Evolutionary conservation across 1,284 basidiomycete species (phyloP), one percentile per base, ranked within the genome.

Genomic region (Moesziomyces globuligerus): DNA sequence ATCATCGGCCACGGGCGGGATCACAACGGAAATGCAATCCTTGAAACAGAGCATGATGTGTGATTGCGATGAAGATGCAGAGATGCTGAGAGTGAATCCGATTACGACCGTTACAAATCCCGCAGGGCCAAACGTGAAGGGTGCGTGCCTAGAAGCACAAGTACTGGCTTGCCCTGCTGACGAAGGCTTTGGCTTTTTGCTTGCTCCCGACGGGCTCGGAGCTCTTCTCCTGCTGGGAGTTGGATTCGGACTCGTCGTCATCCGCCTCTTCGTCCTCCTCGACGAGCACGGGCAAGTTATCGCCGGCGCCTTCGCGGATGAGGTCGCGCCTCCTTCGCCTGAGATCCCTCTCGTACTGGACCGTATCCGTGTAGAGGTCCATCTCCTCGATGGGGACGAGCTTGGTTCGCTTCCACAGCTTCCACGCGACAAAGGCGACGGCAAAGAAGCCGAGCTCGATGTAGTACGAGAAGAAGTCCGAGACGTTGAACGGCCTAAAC

Each of bases 401-500:
- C 26, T 61, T 54, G 1, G 72, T 51, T 40, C 65, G 60, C 26
- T 64, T 57, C 57, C 68, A 60, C 18, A 79, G 29, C 65, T 75
- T 79, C 60, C 58, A 76, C 1, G 25, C 61, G 3, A 58, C 17
- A 20, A 42, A 74, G 11, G 62, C 58, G 1, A 67, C 37, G 13
- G 72, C 53, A 41, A 80, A 62, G 28, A 81, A 48, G 20, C 54
- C 65, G 17, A 77, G 21, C 38, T 83, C 83, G 38, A 86, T 71
- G 79, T 83, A 86, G 37, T 78, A 69, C 40, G 84, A 76, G 84
- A 86, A 86, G 28, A 81, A 79, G 23, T 74, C 65, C 4, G 70
- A 61, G 1, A 56, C 51, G 41, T 70, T 64, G 44, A 72, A 79
- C 1, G 49, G 65, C 10, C 41, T 55, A 25, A 76, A 77, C 18